Percentiles rank a stretch among this genome's conserved stretches.
These are phyloP conservation scores for Wickerhamiella allomyrinae DNA, from an alignment of 805 yeast species.

Conservation along the genomic window DNA sequence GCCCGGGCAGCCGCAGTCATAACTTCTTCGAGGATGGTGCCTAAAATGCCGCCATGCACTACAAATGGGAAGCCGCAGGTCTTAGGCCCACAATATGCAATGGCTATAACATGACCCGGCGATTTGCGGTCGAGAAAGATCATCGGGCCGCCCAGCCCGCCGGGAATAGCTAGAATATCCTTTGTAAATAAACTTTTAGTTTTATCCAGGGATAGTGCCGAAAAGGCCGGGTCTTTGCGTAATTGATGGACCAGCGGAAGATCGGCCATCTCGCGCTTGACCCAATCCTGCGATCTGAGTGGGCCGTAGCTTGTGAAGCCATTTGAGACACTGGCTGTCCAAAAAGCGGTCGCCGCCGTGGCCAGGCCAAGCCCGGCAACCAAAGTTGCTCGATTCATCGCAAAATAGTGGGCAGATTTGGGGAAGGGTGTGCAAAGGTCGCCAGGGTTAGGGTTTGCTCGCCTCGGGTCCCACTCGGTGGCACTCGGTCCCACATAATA, in stretches of 20 bases:
- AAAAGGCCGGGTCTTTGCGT: not conserved
- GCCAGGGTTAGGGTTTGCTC: too few species aligned
- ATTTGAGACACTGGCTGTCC: not conserved
- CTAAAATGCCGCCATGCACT: conserved; percentile 79
- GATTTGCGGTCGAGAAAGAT: conserved; percentile 44
- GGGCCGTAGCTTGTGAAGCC: conserved; percentile 7
- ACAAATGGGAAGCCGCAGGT: conserved; percentile 79
- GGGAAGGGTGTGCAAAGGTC: too few species aligned
- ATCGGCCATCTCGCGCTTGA: conserved; percentile 2
- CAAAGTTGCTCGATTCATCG: too few species aligned
- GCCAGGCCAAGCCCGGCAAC: not conserved
- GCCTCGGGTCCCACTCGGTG: too few species aligned
- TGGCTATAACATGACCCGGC: conserved; percentile 45
- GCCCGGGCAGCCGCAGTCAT: conserved; percentile 36
- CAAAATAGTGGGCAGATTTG: too few species aligned
- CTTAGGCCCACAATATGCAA: conserved; percentile 63
- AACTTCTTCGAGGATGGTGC: conserved; percentile 65
- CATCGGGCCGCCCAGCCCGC: conserved; percentile 68
- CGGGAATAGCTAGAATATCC: conserved; percentile 23
- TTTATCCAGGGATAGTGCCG: not conserved
- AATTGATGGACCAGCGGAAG: not conserved
- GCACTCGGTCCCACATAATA: too few species aligned
- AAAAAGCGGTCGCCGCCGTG: not conserved
- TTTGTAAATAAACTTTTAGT: not conserved
- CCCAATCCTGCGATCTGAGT: conserved; percentile 6